Evolutionary conservation across 768 basidiomycete genomes (phyloP).

Genomic region (Phallus indusiatus): DNA sequence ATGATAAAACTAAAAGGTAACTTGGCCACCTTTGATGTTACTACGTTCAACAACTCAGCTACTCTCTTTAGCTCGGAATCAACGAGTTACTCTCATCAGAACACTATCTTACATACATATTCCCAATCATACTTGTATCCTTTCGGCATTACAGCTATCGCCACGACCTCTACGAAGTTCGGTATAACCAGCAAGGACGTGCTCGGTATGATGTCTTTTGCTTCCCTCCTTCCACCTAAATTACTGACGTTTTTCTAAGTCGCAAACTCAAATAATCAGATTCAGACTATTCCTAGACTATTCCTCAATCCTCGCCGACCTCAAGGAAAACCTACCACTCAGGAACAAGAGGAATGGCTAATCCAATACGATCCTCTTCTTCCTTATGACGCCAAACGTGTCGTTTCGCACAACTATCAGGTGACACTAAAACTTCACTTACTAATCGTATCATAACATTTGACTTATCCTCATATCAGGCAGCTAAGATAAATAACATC

Average conservation of each 20-base stretch:
- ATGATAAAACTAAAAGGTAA: conserved; percentile 67
- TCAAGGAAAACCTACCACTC: conserved; percentile 57
- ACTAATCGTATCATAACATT: background rate
- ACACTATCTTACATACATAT: conserved; percentile 42
- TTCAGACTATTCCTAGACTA: conserved; percentile 64
- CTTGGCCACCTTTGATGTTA: conserved; percentile 2
- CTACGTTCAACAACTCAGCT: background rate
- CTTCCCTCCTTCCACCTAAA: background rate
- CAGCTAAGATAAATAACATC: conserved; percentile 59
- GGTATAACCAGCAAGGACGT: conserved; percentile 84
- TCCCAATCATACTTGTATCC: conserved; percentile 68
- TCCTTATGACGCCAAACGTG: conserved; percentile 52
- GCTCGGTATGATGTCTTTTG: conserved; percentile 49
- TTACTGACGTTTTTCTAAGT: conserved; percentile 34
- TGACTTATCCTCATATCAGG: conserved; percentile 29
- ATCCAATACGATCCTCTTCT: conserved; percentile 77
- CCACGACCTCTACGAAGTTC: conserved; percentile 75
- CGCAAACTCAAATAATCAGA: conserved; percentile 62
- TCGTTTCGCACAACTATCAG: conserved; percentile 48
- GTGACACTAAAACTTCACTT: conserved; percentile 23
- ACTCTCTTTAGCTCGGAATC: conserved; percentile 35
- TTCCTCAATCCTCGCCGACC: conserved; percentile 81
- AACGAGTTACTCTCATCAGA: conserved; percentile 46
- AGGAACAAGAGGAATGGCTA: conserved; percentile 80
- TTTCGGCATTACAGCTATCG: conserved; percentile 55